Evolutionary conservation across 1,139 yeast species (phyloP).

Genomic region (Suhomyces atakaporum): DNA sequence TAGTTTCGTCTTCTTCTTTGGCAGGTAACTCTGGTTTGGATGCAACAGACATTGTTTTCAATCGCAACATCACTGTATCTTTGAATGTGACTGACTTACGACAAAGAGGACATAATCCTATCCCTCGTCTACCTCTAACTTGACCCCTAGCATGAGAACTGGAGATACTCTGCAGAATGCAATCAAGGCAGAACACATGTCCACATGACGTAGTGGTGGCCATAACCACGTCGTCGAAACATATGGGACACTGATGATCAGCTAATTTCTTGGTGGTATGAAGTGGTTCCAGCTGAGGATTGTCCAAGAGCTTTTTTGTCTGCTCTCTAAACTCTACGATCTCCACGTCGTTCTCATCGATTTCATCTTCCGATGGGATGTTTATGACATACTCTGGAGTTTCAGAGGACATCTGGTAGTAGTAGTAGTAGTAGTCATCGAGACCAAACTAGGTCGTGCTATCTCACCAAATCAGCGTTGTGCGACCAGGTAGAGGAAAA

Average conservation of each 20-base stretch:
- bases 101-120: conserved; percentile 50
- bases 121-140: conserved; percentile 34
- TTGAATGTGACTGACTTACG: conserved; percentile 43
- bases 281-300: conserved; percentile 24
- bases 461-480: neutral
- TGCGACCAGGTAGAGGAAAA: no score
- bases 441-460: neutral
- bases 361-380: conserved; percentile 29
- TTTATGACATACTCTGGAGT: conserved; percentile 24
- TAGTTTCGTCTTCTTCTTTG: conserved; percentile 10
- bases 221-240: conserved; percentile 43
- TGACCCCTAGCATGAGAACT: conserved; percentile 50
- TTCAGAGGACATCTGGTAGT: conserved; percentile 4
- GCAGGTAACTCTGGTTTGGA: conserved; percentile 20
- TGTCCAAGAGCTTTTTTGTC: conserved; percentile 36
- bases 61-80: conserved; percentile 39
- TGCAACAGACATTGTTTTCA: conserved; percentile 25
- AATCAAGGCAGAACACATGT: conserved; percentile 48
- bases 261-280: conserved; percentile 33
- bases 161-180: conserved; percentile 45
- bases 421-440: neutral
- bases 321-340: conserved; percentile 41
- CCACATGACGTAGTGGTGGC: conserved; percentile 51
- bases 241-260: conserved; percentile 48
- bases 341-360: conserved; percentile 39